Evolutionary conservation across 1,284 basidiomycete genomes (phyloP).

Genomic region (Melanopsichium pennsylvanicum): DNA sequence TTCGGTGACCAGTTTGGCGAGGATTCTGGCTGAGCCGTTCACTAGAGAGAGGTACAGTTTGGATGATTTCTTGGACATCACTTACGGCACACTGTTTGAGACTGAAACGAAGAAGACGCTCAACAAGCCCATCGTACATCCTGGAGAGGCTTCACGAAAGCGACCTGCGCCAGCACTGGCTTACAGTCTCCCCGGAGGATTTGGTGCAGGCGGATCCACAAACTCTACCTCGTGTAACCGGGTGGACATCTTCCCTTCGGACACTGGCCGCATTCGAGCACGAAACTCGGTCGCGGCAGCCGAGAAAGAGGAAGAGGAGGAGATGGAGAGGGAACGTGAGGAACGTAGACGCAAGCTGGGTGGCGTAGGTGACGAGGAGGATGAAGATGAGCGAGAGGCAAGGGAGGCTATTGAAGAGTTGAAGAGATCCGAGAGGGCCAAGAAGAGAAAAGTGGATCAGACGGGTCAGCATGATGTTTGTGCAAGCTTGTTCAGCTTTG

Average conservation of each 20-base stretch:
- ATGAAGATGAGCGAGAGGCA: conserved; percentile 34
- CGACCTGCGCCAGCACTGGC: conserved; percentile 15
- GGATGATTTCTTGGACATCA: conserved; percentile 97
- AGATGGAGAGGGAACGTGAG: conserved; percentile 17
- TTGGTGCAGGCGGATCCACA: conserved; percentile 30
- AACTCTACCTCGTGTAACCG: conserved; percentile 14
- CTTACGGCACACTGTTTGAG: conserved; percentile 90
- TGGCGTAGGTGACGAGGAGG: conserved; percentile 9
- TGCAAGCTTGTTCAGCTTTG: conserved; percentile 40
- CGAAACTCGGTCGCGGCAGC: conserved; percentile 13
- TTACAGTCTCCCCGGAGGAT: conserved; percentile 34
- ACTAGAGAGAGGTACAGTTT: conserved; percentile 87
- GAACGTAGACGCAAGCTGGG: conserved; percentile 30
- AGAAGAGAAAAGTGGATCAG: conserved; percentile 40
- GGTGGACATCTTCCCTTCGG: conserved; percentile 38
- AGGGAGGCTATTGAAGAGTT: conserved; percentile 40
- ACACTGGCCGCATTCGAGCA: conserved; percentile 12
- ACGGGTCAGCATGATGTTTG: conserved; percentile 41
- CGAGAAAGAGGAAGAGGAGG: conserved; percentile 24
- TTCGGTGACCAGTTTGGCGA: conserved; percentile 80
- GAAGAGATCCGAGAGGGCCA: conserved; percentile 35
- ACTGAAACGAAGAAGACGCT: conserved; percentile 82
- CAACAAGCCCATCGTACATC: conserved; percentile 2
- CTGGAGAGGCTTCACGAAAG: not conserved
- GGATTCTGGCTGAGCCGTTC: conserved; percentile 89